A percentile compares a stretch with the other conserved stretches of the same genome.
Conservation (phyloP, 2,329 filamentous ascomycete species). For the Calonectria hawksworthii region DNA sequence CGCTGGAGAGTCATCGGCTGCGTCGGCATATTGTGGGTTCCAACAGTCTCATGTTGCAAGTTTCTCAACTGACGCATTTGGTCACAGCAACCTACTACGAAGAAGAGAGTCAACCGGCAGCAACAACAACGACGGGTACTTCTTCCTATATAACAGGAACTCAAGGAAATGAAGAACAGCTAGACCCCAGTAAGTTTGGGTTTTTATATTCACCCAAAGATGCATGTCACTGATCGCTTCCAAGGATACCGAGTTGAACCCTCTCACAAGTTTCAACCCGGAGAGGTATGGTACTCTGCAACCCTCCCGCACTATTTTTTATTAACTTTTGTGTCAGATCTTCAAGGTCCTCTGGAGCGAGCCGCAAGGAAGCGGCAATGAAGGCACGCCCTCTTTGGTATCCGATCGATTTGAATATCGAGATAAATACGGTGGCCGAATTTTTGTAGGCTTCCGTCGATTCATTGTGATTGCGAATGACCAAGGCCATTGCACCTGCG, state of each 20-base stretch:
- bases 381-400: constrained; percentile 46
- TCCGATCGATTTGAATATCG: constrained; percentile 52
- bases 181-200: constrained; percentile 54
- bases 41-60: background rate
- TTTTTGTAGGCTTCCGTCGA: constrained; percentile 65
- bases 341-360: constrained; percentile 71
- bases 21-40: constrained; percentile 37
- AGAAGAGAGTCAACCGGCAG: background rate
- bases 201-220: too few species aligned
- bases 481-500: constrained; percentile 67
- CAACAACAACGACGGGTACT: background rate
- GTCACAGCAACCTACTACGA: background rate
- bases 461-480: constrained; percentile 68
- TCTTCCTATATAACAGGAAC: constrained; percentile 35
- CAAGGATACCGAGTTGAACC: constrained; percentile 58
- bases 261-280: constrained; percentile 57
- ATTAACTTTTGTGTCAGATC: constrained; percentile 54
- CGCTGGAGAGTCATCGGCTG: constrained; percentile 31
- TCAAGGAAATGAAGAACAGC: constrained; percentile 38
- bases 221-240: constrained; percentile 25
- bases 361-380: constrained; percentile 57
- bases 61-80: background rate
- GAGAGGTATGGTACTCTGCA: constrained; percentile 50
- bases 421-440: constrained; percentile 53
- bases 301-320: background rate